Conservation (phyloP, 2,329 filamentous ascomycete species). For the Escovopsis sp. region DNA sequence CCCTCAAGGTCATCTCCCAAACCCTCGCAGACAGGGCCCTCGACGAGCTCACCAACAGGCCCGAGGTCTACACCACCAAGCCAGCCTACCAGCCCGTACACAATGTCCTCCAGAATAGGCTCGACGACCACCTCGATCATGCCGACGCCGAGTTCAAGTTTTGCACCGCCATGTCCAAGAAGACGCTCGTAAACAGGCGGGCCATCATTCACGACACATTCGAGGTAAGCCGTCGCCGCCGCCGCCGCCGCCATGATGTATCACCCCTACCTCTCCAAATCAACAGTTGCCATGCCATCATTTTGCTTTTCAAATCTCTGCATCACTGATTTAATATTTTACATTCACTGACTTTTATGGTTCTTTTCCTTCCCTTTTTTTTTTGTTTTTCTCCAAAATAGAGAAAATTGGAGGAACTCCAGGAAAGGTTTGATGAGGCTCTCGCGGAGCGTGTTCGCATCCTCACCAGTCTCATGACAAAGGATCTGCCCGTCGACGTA, state of each 20-base stretch:
- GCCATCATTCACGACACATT: too few species aligned
- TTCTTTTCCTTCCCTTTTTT: too few species aligned
- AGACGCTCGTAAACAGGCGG: too few species aligned
- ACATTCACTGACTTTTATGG: too few species aligned
- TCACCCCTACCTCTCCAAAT: too few species aligned
- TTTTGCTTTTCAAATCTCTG: too few species aligned
- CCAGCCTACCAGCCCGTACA: conserved; percentile 34
- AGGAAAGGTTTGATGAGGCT: conserved; percentile 28
- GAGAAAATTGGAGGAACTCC: conserved; percentile 24
- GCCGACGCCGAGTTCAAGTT: not conserved
- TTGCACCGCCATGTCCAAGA: too few species aligned
- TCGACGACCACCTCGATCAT: conserved; percentile 15
- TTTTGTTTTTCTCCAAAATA: conserved; percentile 9
- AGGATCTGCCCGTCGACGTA: conserved; percentile 33
- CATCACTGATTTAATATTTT: too few species aligned
- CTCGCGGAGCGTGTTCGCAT: conserved; percentile 31
- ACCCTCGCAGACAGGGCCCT: conserved; percentile 48
- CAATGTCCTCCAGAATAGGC: conserved; percentile 28
- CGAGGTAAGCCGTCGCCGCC: too few species aligned
- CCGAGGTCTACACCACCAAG: conserved; percentile 30
- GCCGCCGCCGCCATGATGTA: too few species aligned
- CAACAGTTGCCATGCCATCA: too few species aligned
- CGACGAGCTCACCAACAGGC: conserved; percentile 40
- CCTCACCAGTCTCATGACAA: conserved; percentile 28
- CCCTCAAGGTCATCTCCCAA: conserved; percentile 48